Evolutionary conservation across 2,329 filamentous ascomycete species (phyloP).

Genomic region (Truncatella angustata): DNA sequence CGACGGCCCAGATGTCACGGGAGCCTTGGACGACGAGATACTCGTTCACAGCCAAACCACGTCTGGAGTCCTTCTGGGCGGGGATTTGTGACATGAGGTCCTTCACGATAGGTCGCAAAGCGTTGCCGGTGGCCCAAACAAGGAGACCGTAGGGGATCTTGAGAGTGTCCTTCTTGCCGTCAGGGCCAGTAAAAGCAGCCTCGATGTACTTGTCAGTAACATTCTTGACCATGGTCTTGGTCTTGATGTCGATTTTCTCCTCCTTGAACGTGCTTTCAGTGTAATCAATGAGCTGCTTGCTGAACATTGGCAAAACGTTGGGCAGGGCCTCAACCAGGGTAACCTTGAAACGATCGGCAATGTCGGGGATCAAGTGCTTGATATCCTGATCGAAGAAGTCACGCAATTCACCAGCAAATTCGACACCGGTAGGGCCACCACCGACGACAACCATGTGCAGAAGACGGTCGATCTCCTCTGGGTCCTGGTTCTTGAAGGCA

Average conservation of each 20-base stretch:
- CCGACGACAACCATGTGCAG: constrained; percentile 97
- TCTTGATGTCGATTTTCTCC: constrained; percentile 95
- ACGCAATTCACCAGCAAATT: constrained; percentile 96
- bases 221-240: constrained; percentile 98
- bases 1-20: constrained; percentile 96
- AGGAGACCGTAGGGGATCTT: constrained; percentile 91
- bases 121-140: constrained; percentile 98
- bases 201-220: constrained; percentile 92
- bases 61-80: constrained; percentile 91
- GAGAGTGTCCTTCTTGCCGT: constrained; percentile 80
- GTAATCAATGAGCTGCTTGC: constrained; percentile 98
- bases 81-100: constrained; percentile 91
- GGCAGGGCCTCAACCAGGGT: constrained; percentile 96
- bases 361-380: constrained; percentile 96
- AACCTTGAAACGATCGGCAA: constrained; percentile 92
- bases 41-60: constrained; percentile 95
- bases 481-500: constrained; percentile 92
- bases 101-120: constrained; percentile 81
- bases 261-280: constrained; percentile 99
- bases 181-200: constrained; percentile 77
- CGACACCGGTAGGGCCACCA: constrained; percentile 93
- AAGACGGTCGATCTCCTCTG: constrained; percentile 86
- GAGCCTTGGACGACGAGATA: constrained; percentile 97
- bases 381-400: constrained; percentile 99
- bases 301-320: constrained; percentile 96